Evolutionary conservation across 2,329 filamentous ascomycete genomes (phyloP).

Genomic region (Cercospora sp.): DNA sequence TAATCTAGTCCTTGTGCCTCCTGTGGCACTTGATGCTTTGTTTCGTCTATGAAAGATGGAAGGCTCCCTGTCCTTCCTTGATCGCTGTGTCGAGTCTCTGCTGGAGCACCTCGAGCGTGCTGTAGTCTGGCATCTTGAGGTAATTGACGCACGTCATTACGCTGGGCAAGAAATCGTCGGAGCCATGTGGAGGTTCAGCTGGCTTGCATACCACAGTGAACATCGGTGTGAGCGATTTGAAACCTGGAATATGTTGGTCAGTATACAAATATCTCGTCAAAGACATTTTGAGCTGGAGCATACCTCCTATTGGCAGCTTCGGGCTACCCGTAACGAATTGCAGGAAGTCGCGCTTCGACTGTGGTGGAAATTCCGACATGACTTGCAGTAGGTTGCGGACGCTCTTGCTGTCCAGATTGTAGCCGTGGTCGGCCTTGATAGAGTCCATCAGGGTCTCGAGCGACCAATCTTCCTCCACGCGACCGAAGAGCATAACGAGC

Average conservation of each 20-base stretch:
- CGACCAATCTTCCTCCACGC: conserved; percentile 93
- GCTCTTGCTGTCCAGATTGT: conserved; percentile 96
- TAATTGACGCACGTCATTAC: conserved; percentile 99
- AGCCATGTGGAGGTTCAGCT: conserved; percentile 89
- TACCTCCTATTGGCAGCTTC: conserved; percentile 96
- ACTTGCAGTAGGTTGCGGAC: conserved; percentile 89
- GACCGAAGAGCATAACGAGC: conserved; percentile 89
- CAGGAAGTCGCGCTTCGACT: conserved; percentile 85
- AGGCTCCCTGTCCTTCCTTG: conserved; percentile 93
- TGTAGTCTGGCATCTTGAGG: conserved; percentile 95
- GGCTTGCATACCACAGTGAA: conserved; percentile 99
- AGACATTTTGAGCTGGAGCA: conserved; percentile 38
- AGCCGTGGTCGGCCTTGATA: conserved; percentile 97
- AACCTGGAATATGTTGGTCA: conserved; percentile 60
- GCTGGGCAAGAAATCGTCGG: conserved; percentile 97
- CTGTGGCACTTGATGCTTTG: conserved; percentile 3
- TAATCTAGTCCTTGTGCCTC: conserved; percentile 1
- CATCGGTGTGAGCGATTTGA: conserved; percentile 95
- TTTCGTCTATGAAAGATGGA: conserved; percentile 66
- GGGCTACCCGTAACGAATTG: conserved; percentile 98
- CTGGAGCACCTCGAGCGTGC: conserved; percentile 71
- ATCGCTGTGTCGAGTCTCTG: conserved; percentile 82
- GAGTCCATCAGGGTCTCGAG: conserved; percentile 97
- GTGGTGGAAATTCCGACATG: conserved; percentile 80
- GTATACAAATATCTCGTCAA: conserved; percentile 19